Base-by-base conservation (phyloP, 2,329 filamentous ascomycete genomes). In the Fusarium sp. region DNA sequence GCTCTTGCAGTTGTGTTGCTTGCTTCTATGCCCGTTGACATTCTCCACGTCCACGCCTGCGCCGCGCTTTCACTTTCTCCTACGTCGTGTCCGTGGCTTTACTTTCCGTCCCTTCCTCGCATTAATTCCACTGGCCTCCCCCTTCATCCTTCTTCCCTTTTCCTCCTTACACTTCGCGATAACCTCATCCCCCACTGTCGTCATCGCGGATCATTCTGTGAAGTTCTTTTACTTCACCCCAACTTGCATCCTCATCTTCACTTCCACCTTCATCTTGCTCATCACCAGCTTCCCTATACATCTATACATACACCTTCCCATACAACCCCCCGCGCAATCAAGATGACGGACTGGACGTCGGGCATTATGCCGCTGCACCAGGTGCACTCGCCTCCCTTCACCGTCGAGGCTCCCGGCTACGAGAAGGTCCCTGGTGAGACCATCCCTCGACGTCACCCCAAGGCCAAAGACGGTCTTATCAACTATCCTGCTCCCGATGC, bases 341-440 rank as follows among this genome's bases (percentile, higher is more conserved):
- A 62, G 59, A 75, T 74, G 70, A 56, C 68, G 57, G 77, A 81
- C 73, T 83, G 81, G 79, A 82, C 75, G 58, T 75, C 75, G 74
- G 84, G 84, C 70, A 79, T 84, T 29, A 81, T 85, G 77, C 87
- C 87, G 67, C 78, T 89, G 68, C 81, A 85, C 75, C 87, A 88
- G 81, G 83, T 87, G 76, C 90, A 91, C 81, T 89, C 90, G 80
- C 87, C 90, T 34, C 93, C 93, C 16, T 95, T 91, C 84, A 91
- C 91, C 60, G 83, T 94, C 76, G 92, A 96, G 75, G 89, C 87
- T 14, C 84, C 91, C 18, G 92, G 90, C 75, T 88, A 85, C 71
- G 82, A 90, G 77, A 89, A 90, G 73, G 87, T 92, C 66, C 85
- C 91, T 8, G 94, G 94, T 83, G 94, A 97, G 84, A 95, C 94